Percentiles rank a stretch among this genome's conserved stretches.
Conservation (phyloP, 345 rosid species). For the Pistacia atlantica region DNA sequence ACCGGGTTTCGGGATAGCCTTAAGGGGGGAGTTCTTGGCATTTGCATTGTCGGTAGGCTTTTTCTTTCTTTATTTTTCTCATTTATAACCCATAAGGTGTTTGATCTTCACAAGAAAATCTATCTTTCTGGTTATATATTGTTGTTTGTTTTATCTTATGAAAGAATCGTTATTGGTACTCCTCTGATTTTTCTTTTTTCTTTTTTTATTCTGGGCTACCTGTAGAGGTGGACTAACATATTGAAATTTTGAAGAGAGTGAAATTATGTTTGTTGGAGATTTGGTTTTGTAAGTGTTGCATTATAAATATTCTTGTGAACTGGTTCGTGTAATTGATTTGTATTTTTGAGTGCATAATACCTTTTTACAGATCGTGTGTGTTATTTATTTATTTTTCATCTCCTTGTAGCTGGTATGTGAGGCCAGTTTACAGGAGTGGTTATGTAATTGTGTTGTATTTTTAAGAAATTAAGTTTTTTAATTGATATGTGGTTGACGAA, state of each 20-base stretch:
- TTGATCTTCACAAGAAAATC: not conserved
- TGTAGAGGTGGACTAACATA: not conserved
- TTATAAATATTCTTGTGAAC: not conserved
- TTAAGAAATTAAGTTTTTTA: not conserved
- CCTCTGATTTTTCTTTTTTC: not conserved
- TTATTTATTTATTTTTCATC: not conserved
- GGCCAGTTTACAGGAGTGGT: not conserved
- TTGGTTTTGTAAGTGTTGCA: conserved; percentile 1
- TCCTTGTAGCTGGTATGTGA: not conserved
- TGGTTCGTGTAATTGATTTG: not conserved
- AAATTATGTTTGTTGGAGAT: not conserved
- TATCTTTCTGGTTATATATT: conserved; percentile 1
- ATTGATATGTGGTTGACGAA: not conserved
- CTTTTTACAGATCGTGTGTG: not conserved
- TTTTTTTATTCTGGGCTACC: not conserved
- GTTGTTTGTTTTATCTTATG: not conserved
- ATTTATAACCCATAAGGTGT: no score
- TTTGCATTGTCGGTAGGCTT: conserved; percentile 42
- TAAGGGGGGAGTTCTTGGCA: conserved; percentile 36
- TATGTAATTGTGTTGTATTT: not conserved
- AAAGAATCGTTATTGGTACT: conserved; percentile 2
- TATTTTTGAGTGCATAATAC: not conserved
- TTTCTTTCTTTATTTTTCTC: not conserved
- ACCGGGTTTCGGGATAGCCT: conserved; percentile 23
- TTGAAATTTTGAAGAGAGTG: not conserved